phyloP scores from a whole-genome alignment of 106 monocot genomes.

The Phalaenopsis aphrodite region DNA sequence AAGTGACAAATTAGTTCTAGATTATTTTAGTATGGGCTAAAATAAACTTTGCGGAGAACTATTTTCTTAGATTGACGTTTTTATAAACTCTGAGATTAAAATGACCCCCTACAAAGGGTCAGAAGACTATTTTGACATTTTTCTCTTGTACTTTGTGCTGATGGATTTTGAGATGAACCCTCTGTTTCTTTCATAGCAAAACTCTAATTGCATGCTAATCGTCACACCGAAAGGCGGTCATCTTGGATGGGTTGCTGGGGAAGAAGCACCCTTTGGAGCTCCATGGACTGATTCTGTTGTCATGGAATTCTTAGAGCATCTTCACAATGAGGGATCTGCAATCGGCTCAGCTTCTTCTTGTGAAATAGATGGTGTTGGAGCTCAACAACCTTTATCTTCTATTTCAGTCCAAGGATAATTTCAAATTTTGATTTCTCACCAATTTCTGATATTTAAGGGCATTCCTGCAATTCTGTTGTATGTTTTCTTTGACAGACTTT shows the following conservation, averaged over 20 bases:
- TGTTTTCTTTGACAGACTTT: too few relatives aligned
- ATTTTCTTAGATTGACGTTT: too few relatives aligned
- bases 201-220: slow-evolving; percentile 66
- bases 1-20: too few relatives aligned
- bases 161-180: neutral
- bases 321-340: slow-evolving; percentile 20
- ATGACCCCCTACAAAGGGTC: too few relatives aligned
- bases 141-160: neutral
- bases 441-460: neutral
- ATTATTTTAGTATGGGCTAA: too few relatives aligned
- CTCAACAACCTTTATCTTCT: neutral
- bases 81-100: too few relatives aligned
- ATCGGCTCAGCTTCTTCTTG: neutral
- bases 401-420: neutral
- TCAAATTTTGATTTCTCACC: neutral
- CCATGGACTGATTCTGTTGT: slow-evolving; percentile 86
- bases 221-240: slow-evolving; percentile 90
- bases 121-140: too few relatives aligned
- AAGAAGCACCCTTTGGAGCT: slow-evolving; percentile 81
- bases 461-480: too few relatives aligned
- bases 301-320: slow-evolving; percentile 78
- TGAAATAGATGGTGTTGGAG: neutral
- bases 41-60: too few relatives aligned
- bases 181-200: slow-evolving; percentile 36
- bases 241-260: slow-evolving; percentile 88